Percentiles rank a stretch among this genome's conserved stretches.
phyloP scores from a whole-genome alignment of 169 alveolate genomes.

The Amoebophrya sp. region DNA sequence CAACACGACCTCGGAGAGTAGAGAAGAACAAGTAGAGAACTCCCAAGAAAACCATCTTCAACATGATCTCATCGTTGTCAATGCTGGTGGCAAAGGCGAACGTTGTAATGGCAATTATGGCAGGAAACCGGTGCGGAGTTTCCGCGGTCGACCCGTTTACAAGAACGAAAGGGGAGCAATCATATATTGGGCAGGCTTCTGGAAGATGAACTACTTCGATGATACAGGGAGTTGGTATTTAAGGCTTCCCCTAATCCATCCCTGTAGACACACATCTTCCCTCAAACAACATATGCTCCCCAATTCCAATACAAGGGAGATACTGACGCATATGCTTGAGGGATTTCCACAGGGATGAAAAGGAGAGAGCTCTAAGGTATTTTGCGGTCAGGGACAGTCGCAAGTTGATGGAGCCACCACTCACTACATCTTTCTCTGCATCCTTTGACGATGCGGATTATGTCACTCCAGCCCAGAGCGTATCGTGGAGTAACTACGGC shows the following conservation, averaged over 20 bases:
- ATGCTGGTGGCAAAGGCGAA: neutral
- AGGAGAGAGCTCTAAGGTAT: no score
- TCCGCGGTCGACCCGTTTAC: neutral
- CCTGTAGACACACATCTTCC: no score
- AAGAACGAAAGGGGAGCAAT: constrained; percentile 14
- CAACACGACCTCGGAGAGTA: neutral
- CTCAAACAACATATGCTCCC: no score
- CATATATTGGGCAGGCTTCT: neutral
- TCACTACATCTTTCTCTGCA: no score
- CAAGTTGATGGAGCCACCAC: no score
- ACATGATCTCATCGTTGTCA: neutral
- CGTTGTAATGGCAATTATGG: neutral
- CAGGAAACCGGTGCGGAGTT: neutral
- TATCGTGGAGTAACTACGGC: neutral
- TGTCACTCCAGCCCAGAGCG: neutral
- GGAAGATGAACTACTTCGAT: constrained; percentile 14
- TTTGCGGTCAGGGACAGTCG: neutral
- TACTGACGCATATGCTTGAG: no score
- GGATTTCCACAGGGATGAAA: no score
- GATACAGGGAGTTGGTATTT: neutral
- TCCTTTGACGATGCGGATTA: no score
- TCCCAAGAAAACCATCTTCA: neutral
- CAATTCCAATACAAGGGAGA: no score
- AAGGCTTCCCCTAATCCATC: no score
- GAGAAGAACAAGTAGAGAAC: neutral